These are phyloP conservation scores for Starmerella ratchasimensis DNA, from an alignment of 805 yeast genomes.

Conservation along the genomic window DNA sequence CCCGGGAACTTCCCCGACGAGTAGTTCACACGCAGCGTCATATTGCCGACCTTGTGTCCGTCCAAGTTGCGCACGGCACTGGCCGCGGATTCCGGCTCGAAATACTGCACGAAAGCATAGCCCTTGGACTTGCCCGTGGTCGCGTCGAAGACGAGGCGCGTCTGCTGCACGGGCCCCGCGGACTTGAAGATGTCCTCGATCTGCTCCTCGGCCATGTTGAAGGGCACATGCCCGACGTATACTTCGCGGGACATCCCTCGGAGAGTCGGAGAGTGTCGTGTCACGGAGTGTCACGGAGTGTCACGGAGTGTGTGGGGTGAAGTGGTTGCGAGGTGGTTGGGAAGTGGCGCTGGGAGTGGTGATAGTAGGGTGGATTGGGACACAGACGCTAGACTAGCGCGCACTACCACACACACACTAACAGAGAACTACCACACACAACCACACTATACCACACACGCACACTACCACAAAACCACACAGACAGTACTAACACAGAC, in stretches of 20 bases:
- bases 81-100: conserved; percentile 72
- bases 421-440: too few species aligned
- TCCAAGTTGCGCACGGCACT: conserved; percentile 83
- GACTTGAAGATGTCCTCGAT: conserved; percentile 72
- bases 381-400: too few species aligned
- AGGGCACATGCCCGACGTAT: conserved; percentile 79
- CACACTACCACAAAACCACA: too few species aligned
- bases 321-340: too few species aligned
- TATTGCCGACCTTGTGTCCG: conserved; percentile 58
- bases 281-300: too few species aligned
- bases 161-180: conserved; percentile 72
- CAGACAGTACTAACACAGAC: too few species aligned
- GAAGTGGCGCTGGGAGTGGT: too few species aligned
- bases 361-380: too few species aligned
- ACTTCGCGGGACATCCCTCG: conserved; percentile 35
- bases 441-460: too few species aligned
- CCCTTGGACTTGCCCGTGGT: conserved; percentile 86
- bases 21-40: conserved; percentile 55
- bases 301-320: too few species aligned
- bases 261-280: too few species aligned
- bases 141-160: conserved; percentile 71
- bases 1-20: conserved; percentile 14
- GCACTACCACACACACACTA: too few species aligned
- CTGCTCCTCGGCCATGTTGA: conserved; percentile 88
- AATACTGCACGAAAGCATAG: conserved; percentile 73